A percentile compares a stretch with the other conserved stretches of the same genome.
Conservation (phyloP, 345 rosid genomes). For the Sapria himalayana region DNA sequence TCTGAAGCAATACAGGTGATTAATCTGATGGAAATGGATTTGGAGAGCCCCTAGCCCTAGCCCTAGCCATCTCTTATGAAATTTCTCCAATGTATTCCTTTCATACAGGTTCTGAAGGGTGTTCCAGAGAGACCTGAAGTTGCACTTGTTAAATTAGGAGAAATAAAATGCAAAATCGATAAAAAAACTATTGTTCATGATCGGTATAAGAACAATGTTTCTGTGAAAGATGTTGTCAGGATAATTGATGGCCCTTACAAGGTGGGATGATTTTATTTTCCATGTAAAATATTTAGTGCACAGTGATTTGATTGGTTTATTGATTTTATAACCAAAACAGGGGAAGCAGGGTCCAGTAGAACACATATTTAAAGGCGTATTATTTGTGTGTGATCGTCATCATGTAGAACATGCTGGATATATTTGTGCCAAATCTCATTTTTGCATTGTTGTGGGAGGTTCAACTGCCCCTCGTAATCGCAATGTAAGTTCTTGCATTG, state of each 20-base stretch:
- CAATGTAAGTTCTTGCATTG: constrained; percentile 54
- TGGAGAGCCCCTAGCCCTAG: not conserved
- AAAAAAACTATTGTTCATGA: constrained; percentile 57
- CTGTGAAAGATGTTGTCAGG: constrained; percentile 65
- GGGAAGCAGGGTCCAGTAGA: constrained; percentile 93
- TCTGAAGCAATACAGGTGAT: constrained; percentile 85
- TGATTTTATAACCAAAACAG: constrained; percentile 15
- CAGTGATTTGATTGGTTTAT: not conserved
- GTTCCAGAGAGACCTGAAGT: constrained; percentile 85
- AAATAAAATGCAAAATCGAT: constrained; percentile 77
- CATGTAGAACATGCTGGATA: constrained; percentile 97
- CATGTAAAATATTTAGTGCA: too few relatives aligned
- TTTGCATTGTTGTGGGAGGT: constrained; percentile 70
- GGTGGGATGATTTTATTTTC: constrained; percentile 42
- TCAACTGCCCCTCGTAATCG: constrained; percentile 43
- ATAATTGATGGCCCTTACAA: constrained; percentile 77
- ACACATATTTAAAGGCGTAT: constrained; percentile 56
- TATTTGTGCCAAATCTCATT: constrained; percentile 61
- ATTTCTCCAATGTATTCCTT: not conserved
- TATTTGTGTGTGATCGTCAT: constrained; percentile 72
- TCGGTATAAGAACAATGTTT: constrained; percentile 38
- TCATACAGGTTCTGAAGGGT: constrained; percentile 65
- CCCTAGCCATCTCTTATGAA: not conserved
- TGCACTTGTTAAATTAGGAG: constrained; percentile 66
- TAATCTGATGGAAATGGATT: not conserved